Evolutionary conservation across 2,329 filamentous ascomycete species (phyloP).

Genomic region (Beauveria brongniartii): DNA sequence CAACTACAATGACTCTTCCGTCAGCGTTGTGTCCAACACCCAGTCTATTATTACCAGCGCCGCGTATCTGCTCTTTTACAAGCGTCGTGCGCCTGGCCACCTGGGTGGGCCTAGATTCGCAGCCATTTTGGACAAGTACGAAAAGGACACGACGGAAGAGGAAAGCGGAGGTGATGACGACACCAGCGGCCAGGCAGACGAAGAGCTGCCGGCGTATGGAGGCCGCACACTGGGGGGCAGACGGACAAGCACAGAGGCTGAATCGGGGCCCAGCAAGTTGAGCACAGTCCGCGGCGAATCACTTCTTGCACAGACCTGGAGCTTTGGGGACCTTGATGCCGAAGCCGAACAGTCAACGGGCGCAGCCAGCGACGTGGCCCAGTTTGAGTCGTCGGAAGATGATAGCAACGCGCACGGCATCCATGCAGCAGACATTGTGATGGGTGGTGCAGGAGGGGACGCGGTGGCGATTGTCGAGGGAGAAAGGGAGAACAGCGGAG

Average conservation of each 20-base stretch:
- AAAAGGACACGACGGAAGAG: slow-evolving; percentile 36
- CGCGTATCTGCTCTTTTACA: slow-evolving; percentile 94
- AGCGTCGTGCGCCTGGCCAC: slow-evolving; percentile 66
- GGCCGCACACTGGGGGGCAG: slow-evolving; percentile 19
- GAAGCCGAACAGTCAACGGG: slow-evolving; percentile 27
- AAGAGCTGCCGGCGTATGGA: slow-evolving; percentile 27
- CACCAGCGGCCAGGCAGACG: slow-evolving; percentile 22
- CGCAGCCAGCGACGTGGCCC: slow-evolving; percentile 35
- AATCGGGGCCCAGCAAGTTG: slow-evolving; percentile 17
- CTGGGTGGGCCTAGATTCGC: slow-evolving; percentile 73
- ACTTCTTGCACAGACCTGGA: slow-evolving; percentile 36
- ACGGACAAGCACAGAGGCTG: slow-evolving; percentile 41
- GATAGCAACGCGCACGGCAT: slow-evolving; percentile 17
- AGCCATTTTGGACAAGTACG: slow-evolving; percentile 58
- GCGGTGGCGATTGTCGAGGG: slow-evolving; percentile 31
- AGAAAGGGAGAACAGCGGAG: slow-evolving; percentile 18
- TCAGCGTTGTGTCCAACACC: slow-evolving; percentile 52
- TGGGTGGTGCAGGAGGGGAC: slow-evolving; percentile 5
- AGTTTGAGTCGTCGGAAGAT: slow-evolving; percentile 33
- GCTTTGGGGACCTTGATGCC: slow-evolving; percentile 31
- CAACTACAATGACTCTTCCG: slow-evolving; percentile 85
- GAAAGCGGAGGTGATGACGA: slow-evolving; percentile 40
- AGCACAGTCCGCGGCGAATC: slow-evolving; percentile 27
- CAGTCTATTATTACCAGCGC: slow-evolving; percentile 60
- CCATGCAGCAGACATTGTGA: slow-evolving; percentile 17